phyloP scores from a whole-genome alignment of 345 rosid species.

The Raphanus sativus region DNA sequence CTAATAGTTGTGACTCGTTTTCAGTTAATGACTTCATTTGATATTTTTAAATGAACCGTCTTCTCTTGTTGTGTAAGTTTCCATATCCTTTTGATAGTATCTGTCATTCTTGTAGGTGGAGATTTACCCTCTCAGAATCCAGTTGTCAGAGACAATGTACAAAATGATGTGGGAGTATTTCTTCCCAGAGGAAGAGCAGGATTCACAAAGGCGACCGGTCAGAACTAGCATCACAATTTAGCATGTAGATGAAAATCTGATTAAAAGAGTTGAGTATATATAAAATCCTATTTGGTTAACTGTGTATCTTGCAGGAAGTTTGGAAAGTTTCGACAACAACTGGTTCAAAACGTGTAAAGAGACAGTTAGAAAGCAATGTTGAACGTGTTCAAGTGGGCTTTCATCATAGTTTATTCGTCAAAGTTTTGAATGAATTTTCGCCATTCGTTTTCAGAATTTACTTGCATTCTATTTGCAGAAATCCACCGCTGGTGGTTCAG shows the following conservation, averaged over 20 bases:
- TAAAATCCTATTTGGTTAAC: background rate
- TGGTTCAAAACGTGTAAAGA: constrained; percentile 75
- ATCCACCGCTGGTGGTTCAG: constrained; percentile 47
- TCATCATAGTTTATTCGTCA: constrained; percentile 4
- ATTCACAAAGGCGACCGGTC: constrained; percentile 95
- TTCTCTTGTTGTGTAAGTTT: background rate
- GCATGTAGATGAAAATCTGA: constrained; percentile 4
- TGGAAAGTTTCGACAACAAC: constrained; percentile 95
- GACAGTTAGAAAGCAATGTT: constrained; percentile 48
- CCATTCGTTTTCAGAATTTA: background rate
- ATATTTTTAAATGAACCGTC: background rate
- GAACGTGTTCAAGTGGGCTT: constrained; percentile 49
- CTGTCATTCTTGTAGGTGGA: constrained; percentile 57
- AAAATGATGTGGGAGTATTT: constrained; percentile 97
- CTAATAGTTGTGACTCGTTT: background rate
- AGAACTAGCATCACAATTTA: constrained; percentile 6
- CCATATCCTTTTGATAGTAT: background rate
- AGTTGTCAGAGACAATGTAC: constrained; percentile 95
- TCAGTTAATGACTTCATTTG: background rate
- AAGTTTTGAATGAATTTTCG: background rate
- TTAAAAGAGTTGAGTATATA: background rate
- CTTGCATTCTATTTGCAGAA: constrained; percentile 42
- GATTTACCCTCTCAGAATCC: constrained; percentile 92
- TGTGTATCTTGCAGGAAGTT: constrained; percentile 60
- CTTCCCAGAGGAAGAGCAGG: constrained; percentile 96